Percentiles rank a stretch among this genome's conserved stretches.
Conservation (phyloP, 345 rosid species). For the Carallia brachiata region DNA sequence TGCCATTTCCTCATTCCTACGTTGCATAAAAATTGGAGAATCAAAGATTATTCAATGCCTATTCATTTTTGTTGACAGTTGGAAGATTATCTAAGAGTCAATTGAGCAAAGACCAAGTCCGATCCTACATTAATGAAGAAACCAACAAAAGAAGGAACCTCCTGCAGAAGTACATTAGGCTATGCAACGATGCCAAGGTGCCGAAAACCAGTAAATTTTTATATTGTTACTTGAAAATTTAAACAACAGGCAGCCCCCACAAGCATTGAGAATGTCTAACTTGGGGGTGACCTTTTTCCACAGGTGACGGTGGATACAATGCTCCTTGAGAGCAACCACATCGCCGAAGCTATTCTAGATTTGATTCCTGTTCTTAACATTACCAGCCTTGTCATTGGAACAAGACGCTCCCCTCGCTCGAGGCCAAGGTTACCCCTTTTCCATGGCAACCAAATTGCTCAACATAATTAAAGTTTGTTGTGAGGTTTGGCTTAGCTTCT, state of each 20-base stretch:
- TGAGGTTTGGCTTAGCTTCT: no score
- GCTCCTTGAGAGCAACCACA: slow-evolving; percentile 46
- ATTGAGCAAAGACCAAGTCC: slow-evolving; percentile 47
- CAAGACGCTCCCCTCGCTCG: slow-evolving; percentile 35
- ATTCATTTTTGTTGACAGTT: slow-evolving; percentile 28
- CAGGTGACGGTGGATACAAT: slow-evolving; percentile 57
- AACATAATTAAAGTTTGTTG: no score
- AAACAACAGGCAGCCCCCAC: no score
- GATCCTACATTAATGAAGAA: slow-evolving; percentile 54
- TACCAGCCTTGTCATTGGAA: slow-evolving; percentile 55
- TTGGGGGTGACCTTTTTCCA: slow-evolving; percentile 3
- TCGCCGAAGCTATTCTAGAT: slow-evolving; percentile 48
- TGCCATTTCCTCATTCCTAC: no score
- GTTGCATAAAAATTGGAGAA: not conserved
- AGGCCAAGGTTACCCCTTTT: slow-evolving; percentile 25
- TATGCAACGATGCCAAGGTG: slow-evolving; percentile 53
- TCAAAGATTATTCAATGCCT: not conserved
- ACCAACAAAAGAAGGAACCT: slow-evolving; percentile 47
- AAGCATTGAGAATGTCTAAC: not conserved
- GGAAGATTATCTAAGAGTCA: slow-evolving; percentile 58
- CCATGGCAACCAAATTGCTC: no score
- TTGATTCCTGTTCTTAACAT: slow-evolving; percentile 63
- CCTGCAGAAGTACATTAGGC: slow-evolving; percentile 51
- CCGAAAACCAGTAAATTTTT: not conserved
- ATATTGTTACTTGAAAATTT: not conserved